Evolutionary conservation across 2,329 filamentous ascomycete genomes (phyloP).

Genomic region (Zymoseptoria crescenta): DNA sequence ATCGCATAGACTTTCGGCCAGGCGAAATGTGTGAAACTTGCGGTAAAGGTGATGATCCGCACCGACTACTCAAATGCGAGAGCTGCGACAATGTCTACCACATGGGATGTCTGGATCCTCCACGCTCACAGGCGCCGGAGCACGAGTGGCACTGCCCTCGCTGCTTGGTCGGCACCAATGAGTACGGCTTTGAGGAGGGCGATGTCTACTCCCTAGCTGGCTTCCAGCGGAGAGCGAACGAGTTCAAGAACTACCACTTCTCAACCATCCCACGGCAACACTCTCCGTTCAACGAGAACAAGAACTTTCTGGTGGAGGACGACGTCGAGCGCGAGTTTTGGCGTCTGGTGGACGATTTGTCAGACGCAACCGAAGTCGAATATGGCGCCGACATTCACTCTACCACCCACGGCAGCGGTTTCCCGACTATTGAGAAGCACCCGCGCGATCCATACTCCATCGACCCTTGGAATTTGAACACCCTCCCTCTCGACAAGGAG

Average conservation of each 20-base stretch:
- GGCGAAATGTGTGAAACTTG: slow-evolving; percentile 76
- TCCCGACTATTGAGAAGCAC: slow-evolving; percentile 87
- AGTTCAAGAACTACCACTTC: slow-evolving; percentile 93
- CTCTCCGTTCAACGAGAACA: slow-evolving; percentile 73
- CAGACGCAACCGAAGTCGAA: slow-evolving; percentile 94
- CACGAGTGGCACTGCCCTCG: slow-evolving; percentile 93
- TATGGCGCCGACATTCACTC: slow-evolving; percentile 98
- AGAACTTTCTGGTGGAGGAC: slow-evolving; percentile 79
- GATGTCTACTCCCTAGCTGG: slow-evolving; percentile 90
- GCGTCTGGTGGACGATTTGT: slow-evolving; percentile 85
- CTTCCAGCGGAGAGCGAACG: slow-evolving; percentile 91
- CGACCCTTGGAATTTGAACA: slow-evolving; percentile 93
- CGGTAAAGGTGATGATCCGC: slow-evolving; percentile 65
- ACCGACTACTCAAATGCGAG: slow-evolving; percentile 72
- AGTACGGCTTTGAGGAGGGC: slow-evolving; percentile 96
- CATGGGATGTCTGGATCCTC: slow-evolving; percentile 80
- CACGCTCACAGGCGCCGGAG: slow-evolving; percentile 69
- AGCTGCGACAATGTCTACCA: slow-evolving; percentile 88
- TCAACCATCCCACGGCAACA: slow-evolving; percentile 52
- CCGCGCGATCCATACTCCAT: slow-evolving; percentile 79
- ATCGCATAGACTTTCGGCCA: slow-evolving; percentile 49
- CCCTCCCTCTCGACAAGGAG: slow-evolving; percentile 80
- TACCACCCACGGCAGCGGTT: slow-evolving; percentile 93
- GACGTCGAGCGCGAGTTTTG: slow-evolving; percentile 96
- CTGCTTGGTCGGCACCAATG: slow-evolving; percentile 89